phyloP scores from a whole-genome alignment of 208 protist species.

The Trypanosoma grayi region DNA sequence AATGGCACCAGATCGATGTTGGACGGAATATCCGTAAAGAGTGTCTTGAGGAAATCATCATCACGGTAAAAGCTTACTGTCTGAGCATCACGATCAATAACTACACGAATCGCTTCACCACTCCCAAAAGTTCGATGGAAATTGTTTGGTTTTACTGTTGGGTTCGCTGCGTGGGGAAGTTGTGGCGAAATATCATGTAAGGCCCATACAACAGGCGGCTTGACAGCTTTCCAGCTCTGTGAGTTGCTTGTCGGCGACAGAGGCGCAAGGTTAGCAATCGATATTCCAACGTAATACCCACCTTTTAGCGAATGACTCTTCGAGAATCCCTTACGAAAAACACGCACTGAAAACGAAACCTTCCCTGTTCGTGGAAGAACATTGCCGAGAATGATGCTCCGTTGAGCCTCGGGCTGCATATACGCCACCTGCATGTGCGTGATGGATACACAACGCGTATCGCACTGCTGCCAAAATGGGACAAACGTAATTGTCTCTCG shows the following conservation, averaged over 20 bases:
- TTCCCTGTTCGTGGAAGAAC: constrained; percentile 74
- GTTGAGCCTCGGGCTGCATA: constrained; percentile 81
- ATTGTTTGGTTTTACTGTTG: constrained; percentile 86
- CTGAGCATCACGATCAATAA: constrained; percentile 70
- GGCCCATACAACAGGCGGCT: constrained; percentile 88
- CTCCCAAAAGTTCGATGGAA: constrained; percentile 88
- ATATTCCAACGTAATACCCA: constrained; percentile 88
- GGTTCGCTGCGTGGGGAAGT: constrained; percentile 87
- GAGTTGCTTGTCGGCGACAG: constrained; percentile 79
- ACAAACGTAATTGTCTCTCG: constrained; percentile 51
- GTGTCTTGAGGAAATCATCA: constrained; percentile 77
- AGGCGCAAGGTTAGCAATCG: constrained; percentile 57
- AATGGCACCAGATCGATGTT: constrained; percentile 87
- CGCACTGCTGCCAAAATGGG: constrained; percentile 77
- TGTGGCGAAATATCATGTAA: constrained; percentile 90
- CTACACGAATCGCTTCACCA: constrained; percentile 74
- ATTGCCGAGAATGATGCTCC: constrained; percentile 83
- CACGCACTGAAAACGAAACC: constrained; percentile 82
- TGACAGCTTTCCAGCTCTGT: constrained; percentile 84
- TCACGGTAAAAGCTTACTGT: constrained; percentile 87
- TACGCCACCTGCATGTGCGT: constrained; percentile 60
- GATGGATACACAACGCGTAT: constrained; percentile 75
- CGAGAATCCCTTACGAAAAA: constrained; percentile 70
- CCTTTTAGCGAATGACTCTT: constrained; percentile 89
- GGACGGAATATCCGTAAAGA: constrained; percentile 79